These are phyloP conservation scores for Pythium phragmitis DNA, from an alignment of 352 stramenopile genomes.

Conservation along the genomic window DNA sequence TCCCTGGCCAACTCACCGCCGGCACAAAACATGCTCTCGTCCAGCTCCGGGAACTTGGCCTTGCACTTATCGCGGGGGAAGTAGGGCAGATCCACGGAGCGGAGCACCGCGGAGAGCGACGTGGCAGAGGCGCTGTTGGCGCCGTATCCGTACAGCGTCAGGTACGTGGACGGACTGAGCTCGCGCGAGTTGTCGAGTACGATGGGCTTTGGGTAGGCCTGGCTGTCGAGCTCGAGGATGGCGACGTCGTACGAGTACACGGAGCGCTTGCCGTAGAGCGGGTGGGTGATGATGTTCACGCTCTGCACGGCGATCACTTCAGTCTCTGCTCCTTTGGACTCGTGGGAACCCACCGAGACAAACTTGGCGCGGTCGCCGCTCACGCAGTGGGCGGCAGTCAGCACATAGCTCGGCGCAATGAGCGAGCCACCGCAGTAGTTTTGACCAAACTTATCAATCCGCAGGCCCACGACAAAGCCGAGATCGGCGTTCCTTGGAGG, in stretches of 20 bases:
- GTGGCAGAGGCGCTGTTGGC: slow-evolving; percentile 28
- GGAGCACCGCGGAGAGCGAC: slow-evolving; percentile 29
- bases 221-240: slow-evolving; percentile 36
- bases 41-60: slow-evolving; percentile 31
- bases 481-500: slow-evolving; percentile 21
- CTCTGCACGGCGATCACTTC: slow-evolving; percentile 35
- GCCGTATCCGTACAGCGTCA: slow-evolving; percentile 37
- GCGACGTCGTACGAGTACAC: slow-evolving; percentile 41
- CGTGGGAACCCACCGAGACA: slow-evolving; percentile 34
- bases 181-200: slow-evolving; percentile 30
- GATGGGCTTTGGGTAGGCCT: slow-evolving; percentile 34
- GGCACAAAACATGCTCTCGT: slow-evolving; percentile 45
- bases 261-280: slow-evolving; percentile 32
- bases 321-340: slow-evolving; percentile 30
- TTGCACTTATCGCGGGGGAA: slow-evolving; percentile 30
- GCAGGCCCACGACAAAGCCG: slow-evolving; percentile 39
- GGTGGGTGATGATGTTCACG: slow-evolving; percentile 32
- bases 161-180: slow-evolving; percentile 27
- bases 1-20: slow-evolving; percentile 35
- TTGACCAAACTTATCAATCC: slow-evolving; percentile 28
- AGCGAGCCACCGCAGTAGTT: slow-evolving; percentile 49
- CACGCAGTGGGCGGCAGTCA: slow-evolving; percentile 47
- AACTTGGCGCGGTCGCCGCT: slow-evolving; percentile 27
- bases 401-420: slow-evolving; percentile 43
- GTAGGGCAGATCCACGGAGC: slow-evolving; percentile 33